Evolutionary conservation across 2,329 filamentous ascomycete species (phyloP).

Genomic region (Ceratocystis lukuohia): DNA sequence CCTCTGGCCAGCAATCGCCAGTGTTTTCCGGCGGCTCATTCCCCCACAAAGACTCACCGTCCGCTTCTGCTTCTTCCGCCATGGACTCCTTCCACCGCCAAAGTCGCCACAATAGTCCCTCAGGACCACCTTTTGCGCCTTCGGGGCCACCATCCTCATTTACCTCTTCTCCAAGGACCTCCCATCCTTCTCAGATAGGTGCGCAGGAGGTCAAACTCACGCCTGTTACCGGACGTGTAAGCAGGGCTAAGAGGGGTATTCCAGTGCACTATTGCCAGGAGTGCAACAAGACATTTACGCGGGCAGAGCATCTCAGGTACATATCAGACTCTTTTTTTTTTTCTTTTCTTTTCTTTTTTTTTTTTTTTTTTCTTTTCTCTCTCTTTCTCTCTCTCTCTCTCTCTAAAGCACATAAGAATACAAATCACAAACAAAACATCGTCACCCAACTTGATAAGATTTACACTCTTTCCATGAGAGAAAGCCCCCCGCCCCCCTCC

Average conservation of each 20-base stretch:
- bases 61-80: not conserved
- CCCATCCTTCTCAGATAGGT: not conserved
- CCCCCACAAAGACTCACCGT: not conserved
- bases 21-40: not conserved
- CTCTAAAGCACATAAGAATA: not conserved
- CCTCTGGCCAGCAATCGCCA: not conserved
- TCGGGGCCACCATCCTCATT: not conserved
- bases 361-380: too few species aligned
- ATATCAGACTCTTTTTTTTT: conserved; percentile 17
- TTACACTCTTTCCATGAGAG: not conserved
- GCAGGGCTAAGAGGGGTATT: conserved; percentile 46
- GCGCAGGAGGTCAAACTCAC: conserved; percentile 35
- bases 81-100: not conserved
- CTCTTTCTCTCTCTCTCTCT: not conserved
- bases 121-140: not conserved
- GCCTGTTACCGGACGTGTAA: conserved; percentile 43
- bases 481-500: not conserved
- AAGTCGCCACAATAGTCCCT: not conserved
- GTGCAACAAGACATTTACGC: conserved; percentile 41
- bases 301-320: conserved; percentile 49
- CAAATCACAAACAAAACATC: not conserved
- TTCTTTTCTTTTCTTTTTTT: conserved; percentile 2
- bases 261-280: conserved; percentile 41
- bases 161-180: not conserved
- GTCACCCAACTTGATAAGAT: not conserved